phyloP scores from a whole-genome alignment of 2,329 filamentous ascomycete genomes.

The Fusarium luffae region DNA sequence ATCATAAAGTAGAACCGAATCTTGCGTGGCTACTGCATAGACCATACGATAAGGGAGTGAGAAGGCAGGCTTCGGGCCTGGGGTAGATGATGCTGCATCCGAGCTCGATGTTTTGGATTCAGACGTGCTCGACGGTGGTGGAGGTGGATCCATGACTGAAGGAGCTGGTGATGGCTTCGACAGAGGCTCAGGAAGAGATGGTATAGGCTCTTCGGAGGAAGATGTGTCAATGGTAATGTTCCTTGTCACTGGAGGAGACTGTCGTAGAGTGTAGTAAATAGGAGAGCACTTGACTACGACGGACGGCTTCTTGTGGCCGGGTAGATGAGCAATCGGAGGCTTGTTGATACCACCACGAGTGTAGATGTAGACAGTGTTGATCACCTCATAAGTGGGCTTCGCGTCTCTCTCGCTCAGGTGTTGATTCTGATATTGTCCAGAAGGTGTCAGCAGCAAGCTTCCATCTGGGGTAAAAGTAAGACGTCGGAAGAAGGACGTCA shows the following conservation, averaged over 20 bases:
- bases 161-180: conserved; percentile 67
- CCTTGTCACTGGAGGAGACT: conserved; percentile 75
- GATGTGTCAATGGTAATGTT: conserved; percentile 96
- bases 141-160: conserved; percentile 86
- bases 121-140: conserved; percentile 64
- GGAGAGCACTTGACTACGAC: conserved; percentile 96
- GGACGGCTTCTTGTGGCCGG: conserved; percentile 97
- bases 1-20: conserved; percentile 94
- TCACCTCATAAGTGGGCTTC: conserved; percentile 85
- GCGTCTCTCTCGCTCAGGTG: conserved; percentile 72
- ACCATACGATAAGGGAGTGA: conserved; percentile 91
- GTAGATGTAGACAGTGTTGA: conserved; percentile 98
- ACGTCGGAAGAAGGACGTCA: conserved; percentile 95
- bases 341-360: conserved; percentile 96
- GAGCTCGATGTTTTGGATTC: conserved; percentile 61
- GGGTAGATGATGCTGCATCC: conserved; percentile 61
- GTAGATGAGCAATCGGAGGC: conserved; percentile 92
- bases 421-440: conserved; percentile 91
- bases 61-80: conserved; percentile 78
- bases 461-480: conserved; percentile 96
- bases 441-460: conserved; percentile 91
- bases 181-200: conserved; percentile 84
- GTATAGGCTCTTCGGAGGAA: conserved; percentile 84
- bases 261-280: conserved; percentile 83
- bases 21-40: conserved; percentile 96